Percentiles rank a stretch among this genome's conserved stretches.
These are phyloP conservation scores for Sporothrix sp. DNA, from an alignment of 2,329 filamentous ascomycete species.

Conservation along the genomic window DNA sequence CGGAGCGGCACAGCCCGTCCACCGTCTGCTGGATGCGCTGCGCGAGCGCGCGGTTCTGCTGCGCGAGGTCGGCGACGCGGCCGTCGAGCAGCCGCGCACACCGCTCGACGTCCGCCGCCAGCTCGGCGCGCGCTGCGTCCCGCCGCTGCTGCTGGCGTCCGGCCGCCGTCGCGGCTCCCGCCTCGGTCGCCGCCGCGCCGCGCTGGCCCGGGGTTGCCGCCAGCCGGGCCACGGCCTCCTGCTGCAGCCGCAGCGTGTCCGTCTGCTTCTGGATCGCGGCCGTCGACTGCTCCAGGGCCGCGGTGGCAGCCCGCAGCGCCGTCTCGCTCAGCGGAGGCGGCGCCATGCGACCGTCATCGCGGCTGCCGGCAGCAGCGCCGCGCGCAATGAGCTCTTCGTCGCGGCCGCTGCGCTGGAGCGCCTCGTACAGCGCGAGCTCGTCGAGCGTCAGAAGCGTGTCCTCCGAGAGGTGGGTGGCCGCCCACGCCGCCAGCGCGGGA, in stretches of 20 bases:
- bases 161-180: conserved; percentile 26
- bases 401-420: conserved; percentile 38
- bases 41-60: conserved; percentile 38
- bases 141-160: conserved; percentile 29
- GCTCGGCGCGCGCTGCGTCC: conserved; percentile 31
- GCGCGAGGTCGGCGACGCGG: conserved; percentile 39
- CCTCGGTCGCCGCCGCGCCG: too few species aligned
- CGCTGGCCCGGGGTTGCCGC: conserved; percentile 34
- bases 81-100: conserved; percentile 38
- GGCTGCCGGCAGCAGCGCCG: conserved; percentile 25
- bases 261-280: conserved; percentile 54
- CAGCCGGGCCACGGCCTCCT: conserved; percentile 47
- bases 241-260: conserved; percentile 50
- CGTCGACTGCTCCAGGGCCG: conserved; percentile 55
- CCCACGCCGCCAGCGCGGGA: conserved; percentile 37
- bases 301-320: conserved; percentile 51
- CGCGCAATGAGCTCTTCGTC: conserved; percentile 40
- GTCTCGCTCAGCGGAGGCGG: conserved; percentile 44
- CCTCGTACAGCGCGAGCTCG: conserved; percentile 44
- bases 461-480: conserved; percentile 34
- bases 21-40: conserved; percentile 39
- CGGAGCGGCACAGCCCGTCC: conserved; percentile 43
- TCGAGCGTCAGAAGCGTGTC: conserved; percentile 46
- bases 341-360: conserved; percentile 17
- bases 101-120: conserved; percentile 37